Percentiles rank a stretch among this genome's conserved stretches.
Conservation (phyloP, 2,329 filamentous ascomycete genomes). For the Stagonosporopsis tanaceti region DNA sequence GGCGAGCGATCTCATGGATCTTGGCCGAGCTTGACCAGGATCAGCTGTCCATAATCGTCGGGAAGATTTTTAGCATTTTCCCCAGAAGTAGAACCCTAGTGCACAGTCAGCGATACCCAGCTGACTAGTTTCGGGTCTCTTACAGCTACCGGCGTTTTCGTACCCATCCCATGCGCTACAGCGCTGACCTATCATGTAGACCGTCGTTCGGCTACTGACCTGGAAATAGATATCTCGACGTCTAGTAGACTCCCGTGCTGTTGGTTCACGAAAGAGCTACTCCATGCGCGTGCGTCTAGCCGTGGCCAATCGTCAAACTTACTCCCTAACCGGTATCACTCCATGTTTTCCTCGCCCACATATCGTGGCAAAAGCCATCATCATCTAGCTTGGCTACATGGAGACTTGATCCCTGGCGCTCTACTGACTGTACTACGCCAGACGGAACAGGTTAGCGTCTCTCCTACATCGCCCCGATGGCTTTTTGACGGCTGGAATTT, state of each 20-base stretch:
- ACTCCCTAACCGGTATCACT: not conserved
- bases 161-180: constrained; percentile 9
- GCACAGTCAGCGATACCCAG: constrained; percentile 9
- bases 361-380: constrained; percentile 5
- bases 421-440: constrained; percentile 6
- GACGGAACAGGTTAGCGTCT: constrained; percentile 1
- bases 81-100: constrained; percentile 12
- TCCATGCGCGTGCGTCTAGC: constrained; percentile 22
- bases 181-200: constrained; percentile 20
- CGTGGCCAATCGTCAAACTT: constrained; percentile 10
- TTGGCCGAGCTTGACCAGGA: constrained; percentile 8
- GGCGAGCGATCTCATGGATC: constrained; percentile 3
- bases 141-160: constrained; percentile 27
- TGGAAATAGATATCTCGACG: constrained; percentile 1
- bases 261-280: constrained; percentile 4
- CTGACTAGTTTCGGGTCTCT: constrained; percentile 19
- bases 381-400: constrained; percentile 6
- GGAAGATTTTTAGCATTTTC: constrained; percentile 11
- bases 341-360: not conserved
- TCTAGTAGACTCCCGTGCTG: not conserved
- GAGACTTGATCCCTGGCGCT: constrained; percentile 3
- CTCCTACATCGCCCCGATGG: constrained; percentile 3
- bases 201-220: not conserved
- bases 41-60: not conserved
- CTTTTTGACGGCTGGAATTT: not conserved